Percentiles rank a stretch among this genome's conserved stretches.
phyloP scores from a whole-genome alignment of 2,329 filamentous ascomycete species.

The Dactylella cylindrospora region DNA sequence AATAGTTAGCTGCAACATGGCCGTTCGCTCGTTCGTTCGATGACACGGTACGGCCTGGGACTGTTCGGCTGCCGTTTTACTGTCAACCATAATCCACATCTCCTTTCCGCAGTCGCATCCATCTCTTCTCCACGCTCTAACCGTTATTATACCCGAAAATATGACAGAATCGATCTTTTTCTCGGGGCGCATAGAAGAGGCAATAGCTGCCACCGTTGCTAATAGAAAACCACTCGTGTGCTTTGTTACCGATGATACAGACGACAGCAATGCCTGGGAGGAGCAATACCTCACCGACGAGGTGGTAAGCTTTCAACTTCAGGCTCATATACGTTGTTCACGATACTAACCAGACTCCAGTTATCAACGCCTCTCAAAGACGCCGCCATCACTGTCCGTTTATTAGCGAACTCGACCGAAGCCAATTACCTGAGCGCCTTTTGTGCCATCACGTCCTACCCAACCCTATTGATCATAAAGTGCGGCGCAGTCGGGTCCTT shows the following conservation, averaged over 20 bases:
- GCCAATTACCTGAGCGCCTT: conserved; percentile 35
- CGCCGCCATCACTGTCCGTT: conserved; percentile 17
- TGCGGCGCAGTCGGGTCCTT: neutral
- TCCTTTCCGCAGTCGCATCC: neutral
- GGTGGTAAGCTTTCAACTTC: neutral
- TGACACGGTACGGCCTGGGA: no score
- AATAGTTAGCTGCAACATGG: no score
- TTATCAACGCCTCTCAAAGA: conserved; percentile 10
- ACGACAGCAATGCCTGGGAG: conserved; percentile 30
- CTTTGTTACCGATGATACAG: conserved; percentile 36
- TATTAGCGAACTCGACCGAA: conserved; percentile 31
- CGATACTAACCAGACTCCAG: conserved; percentile 1
- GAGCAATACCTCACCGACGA: conserved; percentile 25
- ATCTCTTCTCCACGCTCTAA: neutral
- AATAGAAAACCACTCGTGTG: conserved; percentile 25
- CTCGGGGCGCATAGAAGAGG: conserved; percentile 30
- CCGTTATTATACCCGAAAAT: neutral
- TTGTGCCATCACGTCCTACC: conserved; percentile 19
- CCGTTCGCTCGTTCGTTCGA: no score
- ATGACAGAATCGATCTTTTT: conserved; percentile 39
- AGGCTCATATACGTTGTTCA: neutral
- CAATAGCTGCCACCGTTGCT: conserved; percentile 24
- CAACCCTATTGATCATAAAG: conserved; percentile 41
- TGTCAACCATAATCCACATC: no score
- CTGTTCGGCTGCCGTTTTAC: no score